Base-by-base conservation (phyloP, 495 filamentous ascomycete species). In the Talaromyces trachyspermus region DNA sequence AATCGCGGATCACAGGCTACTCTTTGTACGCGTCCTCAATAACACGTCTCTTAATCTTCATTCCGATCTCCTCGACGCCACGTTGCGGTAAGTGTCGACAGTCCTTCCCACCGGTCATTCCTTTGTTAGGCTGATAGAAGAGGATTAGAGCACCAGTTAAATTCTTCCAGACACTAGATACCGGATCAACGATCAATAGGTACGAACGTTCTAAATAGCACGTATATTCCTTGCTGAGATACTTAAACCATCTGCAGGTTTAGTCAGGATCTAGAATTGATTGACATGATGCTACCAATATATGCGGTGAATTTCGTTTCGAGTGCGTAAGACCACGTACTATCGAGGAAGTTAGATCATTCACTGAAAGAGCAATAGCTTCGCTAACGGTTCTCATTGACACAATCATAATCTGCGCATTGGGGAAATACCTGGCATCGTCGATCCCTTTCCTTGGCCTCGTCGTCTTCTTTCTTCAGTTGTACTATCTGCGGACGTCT, bases 401-500 rank as follows among this genome's bases (percentile, higher is more conserved):
- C 50, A 60, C 37, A 56, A 57, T 6, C 49, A 54, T 2, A 63
- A 59, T 37, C 41, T 71, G 36, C 57, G 60, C 25, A 20, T 24
- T 44, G 15, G 22, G n/a, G 51, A 63, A 14, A 62, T 72, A 19
- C 26, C 60, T 47, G 46, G 68, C 41, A 46, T 49, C 46, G 6
- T 41, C 51, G 7, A 51, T 35, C 48, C 61, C 76, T 0, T 33
- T 75, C 23, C 52, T 74, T 24, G 49, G 74, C 4, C 50, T 68
- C 22, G 45, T 79, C 8, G 4, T 44, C 17, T 83, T 73, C 49
- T 19, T 72, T 12, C 64, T 85, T 3, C 77, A 83, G 49, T 75
- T 72, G 43, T 60, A 75, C 24, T 86, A 86, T 48, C 65, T 86
- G 5, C 69, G 76, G 11, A 85, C 81, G 1, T 83, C 80, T 1